Base-by-base conservation (phyloP, 1,139 yeast genomes). In the Kodamaea ohmeri region DNA sequence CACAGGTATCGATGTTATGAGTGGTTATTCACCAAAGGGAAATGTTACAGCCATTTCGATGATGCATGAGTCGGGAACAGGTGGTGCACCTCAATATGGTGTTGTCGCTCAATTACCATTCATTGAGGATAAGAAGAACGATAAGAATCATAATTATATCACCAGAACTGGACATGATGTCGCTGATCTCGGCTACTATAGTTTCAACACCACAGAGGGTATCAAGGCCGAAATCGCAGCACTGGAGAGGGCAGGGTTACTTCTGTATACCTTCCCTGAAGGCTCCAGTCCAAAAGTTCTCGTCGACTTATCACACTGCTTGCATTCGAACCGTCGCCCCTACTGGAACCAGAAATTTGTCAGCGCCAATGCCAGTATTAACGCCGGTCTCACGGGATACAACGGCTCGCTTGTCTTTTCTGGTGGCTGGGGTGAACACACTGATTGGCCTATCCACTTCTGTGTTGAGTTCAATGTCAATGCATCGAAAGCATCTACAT, bases 51-150 rank as follows among this genome's bases (percentile, higher is more conserved):
- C 67, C 6, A 51, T 66, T 27, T 63, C 70, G 3, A 58, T 65
- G 64, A 57, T 65, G 61, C 71, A 66, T 42, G 70, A 63, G 35
- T 55, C 63, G 21, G 71, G 72, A 2, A 65, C 68, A 4, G 71
- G 71, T 12, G 71, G 71, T 7, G 61, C 67, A 2, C 67, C 66
- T 3, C 56, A 60, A 35, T 62, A 61, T 39, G 67, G 67, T 5
- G 58, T 60, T 4, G 63, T 60, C 6, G 44, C 63, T 2, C 67
- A 62, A 43, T 43, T 63, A 13, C 66, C 67, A 3, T 52, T 50
- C 22, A 34, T 48, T 2, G 55, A 50, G 16, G 38, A 44, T n/a
- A 19, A 44, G 20, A 54, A 57, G 42, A 14, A 31, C 14, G 19
- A 3, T 1, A 17, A 15, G 3, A 49, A 50, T 33, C 40, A 46